Conservation (phyloP, 495 filamentous ascomycete genomes). For the Annulohypoxylon moriforme region DNA sequence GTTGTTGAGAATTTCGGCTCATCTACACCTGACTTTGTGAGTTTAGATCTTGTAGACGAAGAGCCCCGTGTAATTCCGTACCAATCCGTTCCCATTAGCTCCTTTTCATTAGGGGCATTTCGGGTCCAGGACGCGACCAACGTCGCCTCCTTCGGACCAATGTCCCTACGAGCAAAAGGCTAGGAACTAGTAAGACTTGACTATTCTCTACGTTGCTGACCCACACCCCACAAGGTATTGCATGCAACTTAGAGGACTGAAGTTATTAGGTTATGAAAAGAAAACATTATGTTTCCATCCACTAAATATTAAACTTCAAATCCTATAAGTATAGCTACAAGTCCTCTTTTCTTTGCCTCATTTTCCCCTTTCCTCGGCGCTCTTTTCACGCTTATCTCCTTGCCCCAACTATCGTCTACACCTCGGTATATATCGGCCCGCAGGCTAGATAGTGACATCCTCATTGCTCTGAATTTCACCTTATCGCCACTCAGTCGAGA, state of each 20-base stretch:
- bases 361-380: constrained; percentile 30
- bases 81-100: constrained; percentile 32
- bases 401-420: constrained; percentile 30
- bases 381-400: constrained; percentile 32
- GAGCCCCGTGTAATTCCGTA: constrained; percentile 4
- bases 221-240: constrained; percentile 39
- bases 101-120: constrained; percentile 29
- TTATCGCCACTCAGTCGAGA: constrained; percentile 15
- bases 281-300: constrained; percentile 17
- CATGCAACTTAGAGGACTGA: constrained; percentile 32
- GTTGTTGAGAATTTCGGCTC: constrained; percentile 27
- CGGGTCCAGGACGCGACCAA: constrained; percentile 36
- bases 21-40: constrained; percentile 19
- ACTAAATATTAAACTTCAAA: constrained; percentile 25
- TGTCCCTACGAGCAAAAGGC: constrained; percentile 51
- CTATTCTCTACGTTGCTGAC: constrained; percentile 38
- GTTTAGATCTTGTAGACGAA: constrained; percentile 26
- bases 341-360: constrained; percentile 24
- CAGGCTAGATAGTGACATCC: constrained; percentile 16
- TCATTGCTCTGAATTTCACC: constrained; percentile 16
- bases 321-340: constrained; percentile 41
- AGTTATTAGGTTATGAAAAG: constrained; percentile 55
- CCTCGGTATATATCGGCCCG: constrained; percentile 37
- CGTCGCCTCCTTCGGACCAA: constrained; percentile 51
- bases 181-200: constrained; percentile 39